Evolutionary conservation across 371 early-diverging fungal species (phyloP).

Genomic region (Mucor mucedo): DNA sequence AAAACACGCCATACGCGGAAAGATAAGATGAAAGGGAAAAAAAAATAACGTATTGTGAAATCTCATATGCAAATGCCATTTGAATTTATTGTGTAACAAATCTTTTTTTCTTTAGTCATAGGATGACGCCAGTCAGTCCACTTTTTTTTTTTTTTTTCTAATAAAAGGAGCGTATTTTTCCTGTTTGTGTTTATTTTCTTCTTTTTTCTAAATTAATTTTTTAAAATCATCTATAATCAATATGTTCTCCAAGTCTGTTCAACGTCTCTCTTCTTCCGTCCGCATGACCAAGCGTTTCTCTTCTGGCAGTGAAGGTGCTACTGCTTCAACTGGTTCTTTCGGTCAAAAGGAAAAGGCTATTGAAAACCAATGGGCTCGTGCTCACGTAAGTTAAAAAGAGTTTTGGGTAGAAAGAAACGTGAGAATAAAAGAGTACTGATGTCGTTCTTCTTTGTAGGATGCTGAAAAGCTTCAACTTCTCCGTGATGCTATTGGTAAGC

Average conservation of each 20-base stretch:
- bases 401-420: neutral
- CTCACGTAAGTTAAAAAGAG: constrained; percentile 37
- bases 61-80: neutral
- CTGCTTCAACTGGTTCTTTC: constrained; percentile 42
- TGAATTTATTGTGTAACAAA: neutral
- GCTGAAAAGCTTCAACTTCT: constrained; percentile 49
- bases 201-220: neutral
- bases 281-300: constrained; percentile 23
- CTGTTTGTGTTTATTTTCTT: constrained; percentile 1
- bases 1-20: neutral
- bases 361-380: constrained; percentile 54
- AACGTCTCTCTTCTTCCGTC: constrained; percentile 8
- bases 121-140: neutral
- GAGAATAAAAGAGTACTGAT: neutral
- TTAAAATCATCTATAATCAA: constrained; percentile 2
- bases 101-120: neutral
- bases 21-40: neutral
- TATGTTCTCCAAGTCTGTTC: constrained; percentile 26
- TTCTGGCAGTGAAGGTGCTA: constrained; percentile 42
- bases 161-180: constrained; percentile 5
- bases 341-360: constrained; percentile 54
- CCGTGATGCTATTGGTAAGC: constrained; percentile 38
- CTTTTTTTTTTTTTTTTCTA: neutral
- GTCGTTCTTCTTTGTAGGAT: constrained; percentile 28
- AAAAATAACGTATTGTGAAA: neutral